These are phyloP conservation scores for Juncus inflexus DNA, from an alignment of 176 grass and related monocot species.

Conservation along the genomic window DNA sequence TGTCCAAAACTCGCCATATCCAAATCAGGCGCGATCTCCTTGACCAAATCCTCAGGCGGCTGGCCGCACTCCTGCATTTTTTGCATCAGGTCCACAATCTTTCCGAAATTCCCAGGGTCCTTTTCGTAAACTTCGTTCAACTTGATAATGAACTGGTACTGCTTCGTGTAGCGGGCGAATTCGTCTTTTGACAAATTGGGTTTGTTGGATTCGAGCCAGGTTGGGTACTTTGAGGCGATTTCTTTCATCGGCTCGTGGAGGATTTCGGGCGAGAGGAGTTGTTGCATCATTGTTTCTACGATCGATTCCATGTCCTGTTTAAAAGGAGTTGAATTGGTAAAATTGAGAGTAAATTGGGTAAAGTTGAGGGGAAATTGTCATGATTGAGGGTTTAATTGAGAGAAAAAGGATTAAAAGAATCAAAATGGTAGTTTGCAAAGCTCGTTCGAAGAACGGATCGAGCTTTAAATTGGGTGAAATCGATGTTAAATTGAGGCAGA, in stretches of 20 bases:
- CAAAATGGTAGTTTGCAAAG: too few relatives aligned
- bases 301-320: conserved; percentile 84
- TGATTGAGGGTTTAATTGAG: too few relatives aligned
- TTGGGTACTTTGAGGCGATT: conserved; percentile 88
- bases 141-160: conserved; percentile 71
- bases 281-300: conserved; percentile 97
- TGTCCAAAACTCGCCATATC: conserved; percentile 77
- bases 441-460: too few relatives aligned
- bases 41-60: conserved; percentile 86
- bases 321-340: conserved; percentile 24
- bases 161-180: conserved; percentile 51
- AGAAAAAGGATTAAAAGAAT: too few relatives aligned
- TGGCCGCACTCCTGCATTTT: conserved; percentile 98
- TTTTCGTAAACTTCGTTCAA: conserved; percentile 87
- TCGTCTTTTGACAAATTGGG: conserved; percentile 66
- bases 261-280: conserved; percentile 94
- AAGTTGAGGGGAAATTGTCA: background rate
- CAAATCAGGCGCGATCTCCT: conserved; percentile 79
- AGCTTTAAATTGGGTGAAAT: background rate
- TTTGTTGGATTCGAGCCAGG: conserved; percentile 88
- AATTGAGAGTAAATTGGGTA: too few relatives aligned
- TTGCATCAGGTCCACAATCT: conserved; percentile 91
- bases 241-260: conserved; percentile 97
- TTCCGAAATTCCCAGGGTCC: conserved; percentile 71
- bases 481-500: background rate